phyloP scores from a whole-genome alignment of 1,284 basidiomycete genomes.

The Trichosporon sp. region DNA sequence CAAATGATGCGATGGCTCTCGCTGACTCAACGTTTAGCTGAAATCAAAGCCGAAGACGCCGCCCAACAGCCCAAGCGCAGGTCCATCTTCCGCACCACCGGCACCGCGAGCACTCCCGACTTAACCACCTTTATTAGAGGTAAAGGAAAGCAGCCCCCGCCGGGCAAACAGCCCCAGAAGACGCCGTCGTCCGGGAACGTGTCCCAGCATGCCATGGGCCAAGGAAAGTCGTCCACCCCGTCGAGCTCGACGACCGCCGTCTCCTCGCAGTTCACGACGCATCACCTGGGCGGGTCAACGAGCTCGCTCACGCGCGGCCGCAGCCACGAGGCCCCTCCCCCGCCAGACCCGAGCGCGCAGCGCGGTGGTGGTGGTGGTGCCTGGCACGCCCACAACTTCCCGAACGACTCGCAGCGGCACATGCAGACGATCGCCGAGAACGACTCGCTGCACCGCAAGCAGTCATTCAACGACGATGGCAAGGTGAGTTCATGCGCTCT shows the following conservation, averaged over 20 bases:
- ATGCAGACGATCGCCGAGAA: conserved; percentile 34
- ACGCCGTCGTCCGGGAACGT: conserved; percentile 31
- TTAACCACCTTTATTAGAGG: conserved; percentile 67
- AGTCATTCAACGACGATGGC: conserved; percentile 27
- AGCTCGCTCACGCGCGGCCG: conserved; percentile 2
- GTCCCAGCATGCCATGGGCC: conserved; percentile 5
- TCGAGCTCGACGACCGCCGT: conserved; percentile 5
- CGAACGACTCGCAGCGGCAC: conserved; percentile 8
- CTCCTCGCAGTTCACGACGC: neutral
- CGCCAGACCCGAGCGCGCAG: neutral
- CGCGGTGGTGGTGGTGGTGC: too few relatives aligned
- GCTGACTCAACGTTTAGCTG: conserved; percentile 19
- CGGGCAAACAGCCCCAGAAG: conserved; percentile 2
- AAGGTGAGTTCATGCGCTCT: conserved; percentile 24
- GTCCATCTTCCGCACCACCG: conserved; percentile 77
- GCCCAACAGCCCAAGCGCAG: conserved; percentile 55
- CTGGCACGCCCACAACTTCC: conserved; percentile 2
- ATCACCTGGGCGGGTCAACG: neutral
- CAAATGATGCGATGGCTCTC: conserved; percentile 2
- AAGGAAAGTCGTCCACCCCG: neutral
- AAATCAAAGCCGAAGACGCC: conserved; percentile 25
- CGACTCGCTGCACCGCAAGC: conserved; percentile 11
- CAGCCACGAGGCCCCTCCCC: conserved; percentile 1
- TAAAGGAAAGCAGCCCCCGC: conserved; percentile 58
- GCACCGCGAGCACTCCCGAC: conserved; percentile 81